phyloP scores from a whole-genome alignment of 768 basidiomycete genomes.

The Pluteus cervinus region DNA sequence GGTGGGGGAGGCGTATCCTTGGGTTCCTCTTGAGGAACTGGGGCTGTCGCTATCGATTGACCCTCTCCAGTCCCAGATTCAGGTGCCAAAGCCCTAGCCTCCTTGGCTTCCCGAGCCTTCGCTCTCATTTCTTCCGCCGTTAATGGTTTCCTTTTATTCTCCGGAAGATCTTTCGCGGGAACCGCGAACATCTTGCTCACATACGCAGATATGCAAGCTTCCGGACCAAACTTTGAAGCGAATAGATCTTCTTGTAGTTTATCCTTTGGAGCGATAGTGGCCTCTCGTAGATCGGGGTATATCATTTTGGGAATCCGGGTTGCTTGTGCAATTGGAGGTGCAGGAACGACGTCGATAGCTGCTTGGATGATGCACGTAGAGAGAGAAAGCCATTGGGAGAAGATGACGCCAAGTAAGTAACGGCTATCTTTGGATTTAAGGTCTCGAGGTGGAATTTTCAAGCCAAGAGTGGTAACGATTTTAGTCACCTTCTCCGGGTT shows the following conservation, averaged over 20 bases:
- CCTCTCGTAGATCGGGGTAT: conserved; percentile 68
- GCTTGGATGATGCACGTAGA: conserved; percentile 91
- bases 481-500: conserved; percentile 86
- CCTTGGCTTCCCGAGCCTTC: conserved; percentile 50
- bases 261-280: conserved; percentile 57
- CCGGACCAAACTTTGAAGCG: conserved; percentile 50
- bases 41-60: conserved; percentile 8
- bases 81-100: conserved; percentile 14
- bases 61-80: conserved; percentile 10
- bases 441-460: conserved; percentile 85
- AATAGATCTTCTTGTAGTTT: conserved; percentile 84
- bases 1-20: too few species aligned
- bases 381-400: conserved; percentile 93
- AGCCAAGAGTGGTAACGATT: conserved; percentile 74
- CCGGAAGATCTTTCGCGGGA: conserved; percentile 71
- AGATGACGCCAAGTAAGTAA: conserved; percentile 77
- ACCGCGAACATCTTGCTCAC: conserved; percentile 99
- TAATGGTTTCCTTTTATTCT: conserved; percentile 70
- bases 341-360: conserved; percentile 89
- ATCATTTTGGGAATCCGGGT: conserved; percentile 88
- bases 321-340: conserved; percentile 76
- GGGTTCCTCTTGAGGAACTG: conserved; percentile 15
- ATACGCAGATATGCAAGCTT: conserved; percentile 72
- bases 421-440: conserved; percentile 88
- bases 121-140: conserved; percentile 82